phyloP scores from a whole-genome alignment of 345 rosid genomes.

The Moricandia arvensis region DNA sequence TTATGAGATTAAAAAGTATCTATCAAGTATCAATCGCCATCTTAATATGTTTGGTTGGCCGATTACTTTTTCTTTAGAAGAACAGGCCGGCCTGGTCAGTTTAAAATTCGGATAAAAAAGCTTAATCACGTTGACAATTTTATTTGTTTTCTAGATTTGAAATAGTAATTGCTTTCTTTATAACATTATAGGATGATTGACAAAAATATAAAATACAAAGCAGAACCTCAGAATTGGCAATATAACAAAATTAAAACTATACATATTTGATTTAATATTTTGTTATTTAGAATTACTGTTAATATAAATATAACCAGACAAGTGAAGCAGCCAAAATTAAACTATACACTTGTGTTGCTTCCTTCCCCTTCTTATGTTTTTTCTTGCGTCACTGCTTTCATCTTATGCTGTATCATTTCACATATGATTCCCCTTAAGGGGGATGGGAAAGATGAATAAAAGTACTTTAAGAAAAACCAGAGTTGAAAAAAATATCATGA shows the following conservation, averaged over 20 bases:
- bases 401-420: too few relatives aligned
- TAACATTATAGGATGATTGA: background rate
- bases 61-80: background rate
- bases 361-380: too few relatives aligned
- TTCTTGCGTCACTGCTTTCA: too few relatives aligned
- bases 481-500: background rate
- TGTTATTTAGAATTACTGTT: background rate
- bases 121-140: slow-evolving; percentile 5
- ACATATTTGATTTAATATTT: background rate
- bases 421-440: too few relatives aligned
- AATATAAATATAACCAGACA: background rate
- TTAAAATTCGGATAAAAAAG: slow-evolving; percentile 3
- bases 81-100: slow-evolving; percentile 3
- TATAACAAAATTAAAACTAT: background rate
- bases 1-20: background rate
- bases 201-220: background rate
- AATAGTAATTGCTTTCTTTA: background rate
- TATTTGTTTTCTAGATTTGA: background rate
- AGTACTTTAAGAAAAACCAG: too few relatives aligned
- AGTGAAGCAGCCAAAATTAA: too few relatives aligned
- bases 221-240: background rate
- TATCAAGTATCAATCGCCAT: slow-evolving; percentile 13
- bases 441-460: too few relatives aligned
- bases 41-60: slow-evolving; percentile 15
- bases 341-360: too few relatives aligned